Base-by-base conservation (phyloP, 257 asterid species). In the Scutellaria baicalensis region DNA sequence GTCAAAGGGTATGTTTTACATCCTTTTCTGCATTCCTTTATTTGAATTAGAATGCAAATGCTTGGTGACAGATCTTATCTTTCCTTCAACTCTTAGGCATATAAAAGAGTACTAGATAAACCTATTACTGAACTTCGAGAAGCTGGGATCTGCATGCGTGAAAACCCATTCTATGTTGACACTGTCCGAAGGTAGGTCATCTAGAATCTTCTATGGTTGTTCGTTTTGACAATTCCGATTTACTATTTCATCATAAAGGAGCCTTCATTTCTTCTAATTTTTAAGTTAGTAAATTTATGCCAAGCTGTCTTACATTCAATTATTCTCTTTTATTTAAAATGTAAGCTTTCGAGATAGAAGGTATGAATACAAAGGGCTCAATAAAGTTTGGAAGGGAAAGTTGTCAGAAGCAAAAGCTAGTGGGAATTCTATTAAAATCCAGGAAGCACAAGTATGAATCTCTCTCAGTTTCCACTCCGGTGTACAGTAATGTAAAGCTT, bases 101-200 rank as follows among this genome's bases (percentile, higher is more conserved):
- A 91, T 78, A 93, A 89, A 84, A 85, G 97, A 82, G 99, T 93
- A 33, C 93, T 93, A 57, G 65, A 89, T 75, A 93, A 91, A 75
- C 99, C 99, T 78, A 89, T 89, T 69, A 84, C 96, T 17, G 99
- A 89, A 82, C 84, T 91, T 78, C 96, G 96, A 72, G 97, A 93
- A 78, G 99, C 99, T 57, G 96, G 94, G 79, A 91, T 93, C 80
- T 93, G 99, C 82, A 93, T 93, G 99, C 89, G 99, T 60, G 99
- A 93, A 83, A 93, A 93, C 81, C 88, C 99, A 71, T 93, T 93
- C 79, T 93, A 93, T 80, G 90, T 93, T 81, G 97, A 93, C 77
- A 93, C 99, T 42, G 97, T 93, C 45, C 97, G 99, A 78, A 93
- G 99, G 99, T 91, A 66, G 77, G 78, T 70, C 45, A 39, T 60